Base-by-base conservation (phyloP, 768 basidiomycete genomes). In the Phanerodontia chrysosporium region DNA sequence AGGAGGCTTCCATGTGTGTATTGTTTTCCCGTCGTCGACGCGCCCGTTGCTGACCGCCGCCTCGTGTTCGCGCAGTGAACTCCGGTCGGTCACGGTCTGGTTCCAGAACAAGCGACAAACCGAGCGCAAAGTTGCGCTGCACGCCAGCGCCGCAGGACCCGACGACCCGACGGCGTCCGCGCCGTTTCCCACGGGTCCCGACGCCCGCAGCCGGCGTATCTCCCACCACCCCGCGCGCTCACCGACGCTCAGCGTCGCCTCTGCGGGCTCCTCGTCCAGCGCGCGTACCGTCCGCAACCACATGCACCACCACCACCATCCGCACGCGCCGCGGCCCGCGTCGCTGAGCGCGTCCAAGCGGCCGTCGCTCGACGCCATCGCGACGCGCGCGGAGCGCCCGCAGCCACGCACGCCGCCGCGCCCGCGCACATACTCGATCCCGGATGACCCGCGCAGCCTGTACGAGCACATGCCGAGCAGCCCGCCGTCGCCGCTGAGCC, bases 1-100 rank as follows among this genome's bases (percentile, higher is more conserved):
- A 70, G 45, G 75, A 82, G 12, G 84, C 84, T 13, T 78, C 75
- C 68, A 88, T 90, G 88, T 89, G 72, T 68, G 86, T 76, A 14
- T 22, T 5, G 57, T 54, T 64, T 42, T 54, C 53, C 45, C 56
- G 4, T 62, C 57, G 51, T 21, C 25, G n/a, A 3, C 55, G 45
- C 24, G 12, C 29, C 16, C 42, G 30, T 58, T 16, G 49, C 24
- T 53, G 36, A 48, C 35, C 28, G 16, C 39, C 18, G 16, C 13
- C 25, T 36, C 16, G 16, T 56, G 39, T 14, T 35, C 21, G 12
- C 51, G 22, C 55, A 66, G 64, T 35, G 67, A 63, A 49, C 57
- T 63, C n/a, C 69, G 71, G 30, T 69, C 69, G 13, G 72, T 74
- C 5, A 74, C 71, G 3, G 69, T 74, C 29, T 74, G 73, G 73